Evolutionary conservation across 495 filamentous ascomycete genomes (phyloP).

Genomic region (Ramalina intermedia): DNA sequence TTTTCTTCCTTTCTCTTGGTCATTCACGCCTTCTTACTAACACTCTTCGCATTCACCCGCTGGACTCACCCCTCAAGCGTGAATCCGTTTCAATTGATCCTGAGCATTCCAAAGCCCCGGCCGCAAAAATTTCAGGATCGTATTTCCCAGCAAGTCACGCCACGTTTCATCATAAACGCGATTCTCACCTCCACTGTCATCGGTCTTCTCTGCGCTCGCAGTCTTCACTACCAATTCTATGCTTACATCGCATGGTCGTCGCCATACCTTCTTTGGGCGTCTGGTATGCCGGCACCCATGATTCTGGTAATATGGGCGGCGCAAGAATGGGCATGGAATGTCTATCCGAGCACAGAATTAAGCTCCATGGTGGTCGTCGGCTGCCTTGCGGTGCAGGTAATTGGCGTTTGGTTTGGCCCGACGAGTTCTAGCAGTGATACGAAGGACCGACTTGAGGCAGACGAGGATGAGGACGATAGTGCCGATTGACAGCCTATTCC

Average conservation of each 20-base stretch:
- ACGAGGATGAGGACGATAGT: background rate
- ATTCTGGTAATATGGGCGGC: slow-evolving; percentile 61
- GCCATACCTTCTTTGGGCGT: slow-evolving; percentile 80
- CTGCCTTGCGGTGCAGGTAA: slow-evolving; percentile 50
- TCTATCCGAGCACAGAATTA: slow-evolving; percentile 72
- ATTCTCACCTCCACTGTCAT: slow-evolving; percentile 69
- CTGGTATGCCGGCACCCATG: slow-evolving; percentile 55
- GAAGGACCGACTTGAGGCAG: background rate
- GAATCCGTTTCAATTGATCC: slow-evolving; percentile 19
- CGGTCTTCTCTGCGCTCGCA: slow-evolving; percentile 81
- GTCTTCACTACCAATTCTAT: slow-evolving; percentile 95
- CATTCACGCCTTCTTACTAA: slow-evolving; percentile 51
- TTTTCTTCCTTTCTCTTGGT: slow-evolving; percentile 58
- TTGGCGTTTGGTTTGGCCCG: slow-evolving; percentile 46
- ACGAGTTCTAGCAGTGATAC: slow-evolving; percentile 21
- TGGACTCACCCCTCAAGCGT: slow-evolving; percentile 42
- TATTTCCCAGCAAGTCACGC: slow-evolving; percentile 45
- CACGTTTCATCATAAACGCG: slow-evolving; percentile 60
- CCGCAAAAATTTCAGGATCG: slow-evolving; percentile 35
- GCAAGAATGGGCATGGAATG: slow-evolving; percentile 96
- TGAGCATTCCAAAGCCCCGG: slow-evolving; percentile 31
- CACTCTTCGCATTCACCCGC: slow-evolving; percentile 39
- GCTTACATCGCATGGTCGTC: slow-evolving; percentile 84
- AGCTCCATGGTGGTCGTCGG: slow-evolving; percentile 71
- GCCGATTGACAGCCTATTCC: background rate